Evolutionary conservation across 1,139 yeast species (phyloP), one percentile per base, ranked within the genome.

Genomic region (Yamadazyma diddensiae): DNA sequence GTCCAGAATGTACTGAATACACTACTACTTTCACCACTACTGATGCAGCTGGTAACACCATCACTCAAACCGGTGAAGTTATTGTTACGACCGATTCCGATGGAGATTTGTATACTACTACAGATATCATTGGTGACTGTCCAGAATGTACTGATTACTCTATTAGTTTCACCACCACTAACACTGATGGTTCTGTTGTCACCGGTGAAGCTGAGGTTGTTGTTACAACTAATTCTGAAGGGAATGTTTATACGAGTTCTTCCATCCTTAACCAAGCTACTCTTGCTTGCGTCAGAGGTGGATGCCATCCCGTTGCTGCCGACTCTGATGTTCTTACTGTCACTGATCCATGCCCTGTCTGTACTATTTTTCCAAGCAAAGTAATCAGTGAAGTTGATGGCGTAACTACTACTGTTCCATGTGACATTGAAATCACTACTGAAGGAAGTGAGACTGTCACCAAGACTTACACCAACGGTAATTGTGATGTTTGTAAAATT

Each of bases 391-490:
- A 14, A 18, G 24, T 29, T 15, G 28, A 29, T 6, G 21, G 26
- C n/a, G 21, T 12, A 9, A 33, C 36, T 7, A 25, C 15, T 5
- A 33, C 36, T 6, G 30, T 33, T 18, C 36, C 36, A 13, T 29
- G 33, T 26, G 33, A 29, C 5, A 21, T 33, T 9, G 33, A 29
- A 12, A 28, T 34, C 3, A 28, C 40, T 6, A 37, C 40, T 8
- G 20, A 15, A 9, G 28, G 28, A 5, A 6, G 5, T 9, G n/a
- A n/a, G n/a, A 9, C 15, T 18, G 16, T 13, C 8, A 36, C 39
- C 3, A 17, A 15, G 14, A 30, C 39, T n/a, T 16, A 35, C 32
- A 22, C 12, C 59, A 66, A 12, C 15, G 33, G 36, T 10, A 29
- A 32, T 15, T 35, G 38, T 27, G 31, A 33, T 14, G 30, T 24